Base-by-base conservation (phyloP, 257 asterid species). In the Marsdenia floribunda region DNA sequence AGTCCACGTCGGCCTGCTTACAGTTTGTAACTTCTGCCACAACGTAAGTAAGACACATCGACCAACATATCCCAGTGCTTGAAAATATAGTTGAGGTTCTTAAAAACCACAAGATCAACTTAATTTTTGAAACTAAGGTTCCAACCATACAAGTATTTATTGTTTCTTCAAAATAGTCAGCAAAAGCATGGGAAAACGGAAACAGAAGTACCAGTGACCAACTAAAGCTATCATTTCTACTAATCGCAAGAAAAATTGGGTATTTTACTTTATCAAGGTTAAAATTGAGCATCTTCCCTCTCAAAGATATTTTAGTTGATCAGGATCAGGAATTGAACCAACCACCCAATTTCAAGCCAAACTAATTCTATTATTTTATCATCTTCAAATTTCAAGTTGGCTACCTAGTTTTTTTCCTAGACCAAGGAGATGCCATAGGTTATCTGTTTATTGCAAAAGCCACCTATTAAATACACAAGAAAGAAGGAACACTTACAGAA, bases 1-100 rank as follows among this genome's bases (percentile, higher is more conserved):
- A 75, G 52, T 90, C 96, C 78, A 76, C 18, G 69, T 87, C 90
- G 76, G 89, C 98, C 99, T 92, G 97, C 97, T 92, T 76, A 92
- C 86, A 90, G 90, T 90, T 86, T 82, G 89, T 86, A 94, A 89
- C 96, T 87, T 95, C 96, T 92, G 97, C 96, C 96, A 92, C 87
- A 90, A 83, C 71, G 93, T 94, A 89, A 90, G 97, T 91, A 90
- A 92, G 96, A 86, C 88, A 85, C 88, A 84, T 89, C 93, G 88
- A 90, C 90, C 81, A 81, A 89, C 76, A 85, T 81, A 85, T 81
- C 89, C 86, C 85, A 88, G 84, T 76, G 74, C 87, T 59, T 24
- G 72, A 78, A 86, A 76, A 75, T 76, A 73, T 52, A 75, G 76
- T 81, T 68, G 75, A 52, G 42, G 57, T 67, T 54, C 74, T 67